Conservation (phyloP, 495 filamentous ascomycete genomes). For the Saxophila tyrrhenica region DNA sequence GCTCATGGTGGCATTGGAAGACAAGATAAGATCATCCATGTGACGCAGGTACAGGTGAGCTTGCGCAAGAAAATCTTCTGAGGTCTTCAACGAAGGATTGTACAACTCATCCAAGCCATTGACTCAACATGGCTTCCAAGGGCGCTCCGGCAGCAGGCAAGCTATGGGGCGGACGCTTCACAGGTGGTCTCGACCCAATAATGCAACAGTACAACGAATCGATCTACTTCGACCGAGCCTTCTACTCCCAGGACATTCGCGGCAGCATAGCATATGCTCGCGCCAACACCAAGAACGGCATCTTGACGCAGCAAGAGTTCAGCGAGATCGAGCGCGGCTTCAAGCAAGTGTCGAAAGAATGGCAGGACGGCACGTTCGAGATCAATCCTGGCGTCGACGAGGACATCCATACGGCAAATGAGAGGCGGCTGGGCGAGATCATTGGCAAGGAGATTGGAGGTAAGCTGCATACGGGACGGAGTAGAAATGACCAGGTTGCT, state of each 20-base stretch:
- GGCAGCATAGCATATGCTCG: slow-evolving; percentile 81
- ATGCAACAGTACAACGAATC: slow-evolving; percentile 85
- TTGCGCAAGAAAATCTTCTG: too few species aligned
- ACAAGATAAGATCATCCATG: too few species aligned
- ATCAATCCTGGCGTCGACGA: slow-evolving; percentile 55
- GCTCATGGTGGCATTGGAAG: neutral
- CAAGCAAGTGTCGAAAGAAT: slow-evolving; percentile 60
- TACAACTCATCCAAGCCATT: neutral
- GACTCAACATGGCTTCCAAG: slow-evolving; percentile 1
- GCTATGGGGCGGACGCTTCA: slow-evolving; percentile 79
- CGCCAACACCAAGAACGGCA: slow-evolving; percentile 64
- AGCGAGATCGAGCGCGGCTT: slow-evolving; percentile 65
- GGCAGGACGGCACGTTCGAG: slow-evolving; percentile 49
- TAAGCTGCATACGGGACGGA: slow-evolving; percentile 88
- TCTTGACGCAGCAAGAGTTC: slow-evolving; percentile 68
- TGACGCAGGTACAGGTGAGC: too few species aligned
- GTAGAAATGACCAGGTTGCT: slow-evolving; percentile 86
- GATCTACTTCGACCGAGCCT: slow-evolving; percentile 70
- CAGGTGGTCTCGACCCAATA: slow-evolving; percentile 73
- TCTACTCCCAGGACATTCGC: slow-evolving; percentile 71
- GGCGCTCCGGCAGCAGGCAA: slow-evolving; percentile 22
- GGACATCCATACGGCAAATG: slow-evolving; percentile 88
- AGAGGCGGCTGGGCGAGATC: slow-evolving; percentile 78
- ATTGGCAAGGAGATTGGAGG: slow-evolving; percentile 79
- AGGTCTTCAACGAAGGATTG: too few species aligned